These are phyloP conservation scores for Eutypa lata DNA, from an alignment of 2,329 filamentous ascomycete genomes.

Conservation along the genomic window DNA sequence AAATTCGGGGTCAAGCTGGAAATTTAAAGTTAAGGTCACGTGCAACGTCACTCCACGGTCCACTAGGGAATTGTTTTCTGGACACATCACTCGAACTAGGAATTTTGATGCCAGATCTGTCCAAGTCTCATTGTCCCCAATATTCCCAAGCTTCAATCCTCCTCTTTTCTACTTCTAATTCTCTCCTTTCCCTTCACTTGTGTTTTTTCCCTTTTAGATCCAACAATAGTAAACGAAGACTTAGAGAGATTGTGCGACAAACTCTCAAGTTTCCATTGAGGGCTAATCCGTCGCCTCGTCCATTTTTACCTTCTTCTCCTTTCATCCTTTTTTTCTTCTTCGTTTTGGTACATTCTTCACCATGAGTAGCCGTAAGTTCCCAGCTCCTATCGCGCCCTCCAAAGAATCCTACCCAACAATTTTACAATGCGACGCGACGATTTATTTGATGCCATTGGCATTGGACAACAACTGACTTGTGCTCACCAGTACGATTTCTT, in stretches of 20 bases:
- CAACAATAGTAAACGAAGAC: background rate
- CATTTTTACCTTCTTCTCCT: conserved; percentile 15
- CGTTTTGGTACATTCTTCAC: conserved; percentile 15
- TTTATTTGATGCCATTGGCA: conserved; percentile 14
- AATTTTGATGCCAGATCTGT: conserved; percentile 30
- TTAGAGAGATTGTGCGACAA: conserved; percentile 20
- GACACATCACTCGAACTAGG: conserved; percentile 31
- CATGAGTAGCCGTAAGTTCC: conserved; percentile 36
- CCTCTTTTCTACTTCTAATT: conserved; percentile 3
- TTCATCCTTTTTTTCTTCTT: conserved; percentile 18
- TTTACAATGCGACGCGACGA: conserved; percentile 13
- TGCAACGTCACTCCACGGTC: conserved; percentile 16
- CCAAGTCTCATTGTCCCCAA: conserved; percentile 11
- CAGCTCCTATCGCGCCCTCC: conserved; percentile 3
- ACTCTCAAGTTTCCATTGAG: conserved; percentile 20
- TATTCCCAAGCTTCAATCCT: conserved; percentile 4
- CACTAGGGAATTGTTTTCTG: conserved; percentile 19
- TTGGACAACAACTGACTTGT: conserved; percentile 17
- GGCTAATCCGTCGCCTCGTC: conserved; percentile 27
- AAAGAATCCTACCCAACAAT: conserved; percentile 1
- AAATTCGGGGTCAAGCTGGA: background rate
- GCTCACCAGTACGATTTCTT: conserved; percentile 83
- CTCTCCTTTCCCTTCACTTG: conserved; percentile 27
- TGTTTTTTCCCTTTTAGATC: background rate
- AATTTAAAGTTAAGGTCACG: background rate